Percentiles rank a stretch among this genome's conserved stretches.
Evolutionary conservation across 805 yeast species (phyloP).

Genomic region (Hanseniaspora singularis): DNA sequence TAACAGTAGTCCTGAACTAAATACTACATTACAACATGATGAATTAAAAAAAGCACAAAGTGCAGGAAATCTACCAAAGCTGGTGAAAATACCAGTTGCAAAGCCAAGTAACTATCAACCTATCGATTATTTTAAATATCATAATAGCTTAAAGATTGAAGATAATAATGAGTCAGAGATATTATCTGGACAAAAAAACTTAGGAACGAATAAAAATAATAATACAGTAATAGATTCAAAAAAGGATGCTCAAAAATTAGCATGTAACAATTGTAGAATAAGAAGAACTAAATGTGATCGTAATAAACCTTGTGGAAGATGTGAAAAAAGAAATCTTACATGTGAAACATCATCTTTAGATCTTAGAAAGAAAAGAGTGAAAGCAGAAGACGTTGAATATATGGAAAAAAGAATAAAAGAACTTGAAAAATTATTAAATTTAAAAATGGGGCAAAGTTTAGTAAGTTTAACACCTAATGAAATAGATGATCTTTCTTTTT

Average conservation of each 20-base stretch:
- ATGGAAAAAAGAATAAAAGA: slow-evolving; percentile 26
- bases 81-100: not conserved
- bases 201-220: not conserved
- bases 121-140: not conserved
- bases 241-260: slow-evolving; percentile 22
- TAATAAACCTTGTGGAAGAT: slow-evolving; percentile 38
- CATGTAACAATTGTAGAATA: slow-evolving; percentile 28
- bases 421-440: slow-evolving; percentile 19
- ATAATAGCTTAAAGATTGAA: no score
- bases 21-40: no score
- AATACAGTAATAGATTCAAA: not conserved
- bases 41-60: no score
- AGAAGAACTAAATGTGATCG: slow-evolving; percentile 39
- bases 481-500: not conserved
- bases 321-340: slow-evolving; percentile 33
- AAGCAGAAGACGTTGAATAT: slow-evolving; percentile 38
- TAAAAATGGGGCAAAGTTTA: slow-evolving; percentile 18
- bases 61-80: no score
- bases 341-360: slow-evolving; percentile 40
- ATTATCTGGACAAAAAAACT: no score
- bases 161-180: no score
- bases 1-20: no score
- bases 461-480: not conserved
- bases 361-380: slow-evolving; percentile 40
- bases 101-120: not conserved